Conservation (phyloP, 495 filamentous ascomycete genomes). For the Antarctomyces pellizariae region DNA sequence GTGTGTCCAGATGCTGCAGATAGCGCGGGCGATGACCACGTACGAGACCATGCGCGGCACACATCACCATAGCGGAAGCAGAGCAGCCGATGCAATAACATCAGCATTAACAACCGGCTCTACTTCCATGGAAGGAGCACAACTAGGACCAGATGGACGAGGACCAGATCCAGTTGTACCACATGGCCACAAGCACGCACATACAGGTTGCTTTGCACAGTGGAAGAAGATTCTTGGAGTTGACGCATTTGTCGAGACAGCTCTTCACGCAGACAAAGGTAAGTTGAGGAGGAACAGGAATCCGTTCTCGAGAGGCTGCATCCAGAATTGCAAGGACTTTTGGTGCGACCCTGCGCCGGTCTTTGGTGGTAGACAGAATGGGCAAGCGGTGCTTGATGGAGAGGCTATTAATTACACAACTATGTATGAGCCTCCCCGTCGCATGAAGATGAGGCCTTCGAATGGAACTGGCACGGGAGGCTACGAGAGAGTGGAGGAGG, state of each 20-base stretch:
- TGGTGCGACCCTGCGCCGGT: slow-evolving; percentile 77
- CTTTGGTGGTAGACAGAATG: slow-evolving; percentile 50
- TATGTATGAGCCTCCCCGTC: slow-evolving; percentile 64
- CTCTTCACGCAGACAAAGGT: slow-evolving; percentile 29
- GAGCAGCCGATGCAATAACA: slow-evolving; percentile 38
- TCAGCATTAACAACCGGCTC: slow-evolving; percentile 57
- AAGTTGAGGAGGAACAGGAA: slow-evolving; percentile 35
- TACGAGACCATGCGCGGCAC: slow-evolving; percentile 82
- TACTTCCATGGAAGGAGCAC: slow-evolving; percentile 40
- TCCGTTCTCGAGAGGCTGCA: slow-evolving; percentile 57
- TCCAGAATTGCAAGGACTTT: slow-evolving; percentile 86
- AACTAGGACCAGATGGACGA: slow-evolving; percentile 26
- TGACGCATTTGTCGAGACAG: slow-evolving; percentile 75
- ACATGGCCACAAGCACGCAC: slow-evolving; percentile 23
- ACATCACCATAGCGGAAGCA: slow-evolving; percentile 23
- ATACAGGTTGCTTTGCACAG: slow-evolving; percentile 41
- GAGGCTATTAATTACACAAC: slow-evolving; percentile 62
- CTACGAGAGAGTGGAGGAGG: too few relatives aligned
- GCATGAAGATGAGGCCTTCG: slow-evolving; percentile 32
- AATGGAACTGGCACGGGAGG: too few relatives aligned
- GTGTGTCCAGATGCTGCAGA: slow-evolving; percentile 73
- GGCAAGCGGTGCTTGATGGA: slow-evolving; percentile 54
- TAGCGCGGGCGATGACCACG: slow-evolving; percentile 78
- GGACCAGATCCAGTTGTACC: slow-evolving; percentile 14
- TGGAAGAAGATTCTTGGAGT: slow-evolving; percentile 73